These are phyloP conservation scores for Larix kaempferi DNA, from an alignment of 75 land plant genomes.

Conservation along the genomic window DNA sequence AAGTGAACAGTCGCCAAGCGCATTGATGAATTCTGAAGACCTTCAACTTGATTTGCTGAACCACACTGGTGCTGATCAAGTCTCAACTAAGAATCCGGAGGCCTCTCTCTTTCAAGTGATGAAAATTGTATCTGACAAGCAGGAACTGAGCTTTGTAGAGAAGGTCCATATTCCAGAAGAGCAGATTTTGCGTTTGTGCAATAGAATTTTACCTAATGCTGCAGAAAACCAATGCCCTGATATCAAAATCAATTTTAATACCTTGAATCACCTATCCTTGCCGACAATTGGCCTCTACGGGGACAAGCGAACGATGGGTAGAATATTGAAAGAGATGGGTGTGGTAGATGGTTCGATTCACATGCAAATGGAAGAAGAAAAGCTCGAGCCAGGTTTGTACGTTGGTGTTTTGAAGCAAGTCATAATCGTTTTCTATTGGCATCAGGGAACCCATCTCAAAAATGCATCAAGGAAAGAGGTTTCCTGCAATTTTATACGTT, in stretches of 20 bases:
- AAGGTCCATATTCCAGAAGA: slow-evolving; percentile 17
- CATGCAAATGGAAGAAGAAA: too few relatives aligned
- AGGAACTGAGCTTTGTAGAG: slow-evolving; percentile 27
- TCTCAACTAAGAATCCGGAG: not conserved
- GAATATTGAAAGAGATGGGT: too few relatives aligned
- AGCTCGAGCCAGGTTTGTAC: too few relatives aligned
- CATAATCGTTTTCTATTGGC: too few relatives aligned
- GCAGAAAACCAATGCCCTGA: not conserved
- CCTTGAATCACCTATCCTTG: too few relatives aligned
- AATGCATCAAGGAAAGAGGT: too few relatives aligned
- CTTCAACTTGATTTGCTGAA: not conserved
- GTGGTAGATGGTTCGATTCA: too few relatives aligned
- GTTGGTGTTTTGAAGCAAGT: too few relatives aligned
- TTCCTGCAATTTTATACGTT: too few relatives aligned
- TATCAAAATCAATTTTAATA: slow-evolving; percentile 9
- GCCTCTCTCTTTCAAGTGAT: slow-evolving; percentile 2
- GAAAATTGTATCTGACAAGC: slow-evolving; percentile 19
- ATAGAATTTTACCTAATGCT: not conserved
- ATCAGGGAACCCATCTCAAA: too few relatives aligned
- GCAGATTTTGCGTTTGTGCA: slow-evolving; percentile 9
- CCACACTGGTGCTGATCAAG: not conserved
- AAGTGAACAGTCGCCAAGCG: not conserved
- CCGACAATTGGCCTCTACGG: too few relatives aligned
- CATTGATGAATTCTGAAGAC: not conserved
- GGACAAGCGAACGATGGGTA: too few relatives aligned